Base-by-base conservation (phyloP, 352 stramenopile species). In the Pythium aphanidermatum region DNA sequence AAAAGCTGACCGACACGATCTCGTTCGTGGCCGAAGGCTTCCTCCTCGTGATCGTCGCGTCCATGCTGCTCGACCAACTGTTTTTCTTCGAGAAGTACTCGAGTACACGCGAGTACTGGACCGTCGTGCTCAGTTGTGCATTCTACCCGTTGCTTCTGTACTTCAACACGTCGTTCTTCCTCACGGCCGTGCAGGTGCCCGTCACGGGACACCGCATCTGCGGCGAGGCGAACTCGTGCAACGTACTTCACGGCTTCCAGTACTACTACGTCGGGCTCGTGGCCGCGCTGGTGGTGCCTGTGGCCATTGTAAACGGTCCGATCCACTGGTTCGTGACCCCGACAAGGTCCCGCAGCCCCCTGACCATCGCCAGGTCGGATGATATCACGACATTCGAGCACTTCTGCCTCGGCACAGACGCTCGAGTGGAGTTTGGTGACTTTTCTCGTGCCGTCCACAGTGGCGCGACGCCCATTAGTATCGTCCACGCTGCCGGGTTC, bases 1-100 rank as follows among this genome's bases (percentile, higher is more conserved):
- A 60, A 27, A 60, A 60, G 29, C 31, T 33, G 12, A 60, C 42
- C n/a, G 51, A 60, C 32, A 60, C 51, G 43, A 49, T 60, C 43
- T 34, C 51, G 30, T 60, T 60, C 14, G 36, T 23, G 7, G 35
- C 51, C 17, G 51, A 60, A 26, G 51, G 51, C 1, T 24, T 60
- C 3, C 26, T 60, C 29, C 51, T 60, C 24, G 43, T 60, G 36
- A 31, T 53, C 25, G 51, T 49, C 37, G 32, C 16, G 29, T 44
- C 51, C 2, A 53, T 54, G 43, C 44, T 60, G 17, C 13, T 60
- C 29, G 51, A 53, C 30, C 51, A 60, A 23, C 3, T 50, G 4
- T 23, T 60, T 8, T 60, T 60, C 31, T 49, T 52, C 16, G 51
- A 60, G 33, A 32, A 35, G 31, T 60, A 49, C 38, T 60, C 43